Percentiles rank a stretch among this genome's conserved stretches.
phyloP scores from a whole-genome alignment of 768 basidiomycete genomes.

The Dendrothele bispora region DNA sequence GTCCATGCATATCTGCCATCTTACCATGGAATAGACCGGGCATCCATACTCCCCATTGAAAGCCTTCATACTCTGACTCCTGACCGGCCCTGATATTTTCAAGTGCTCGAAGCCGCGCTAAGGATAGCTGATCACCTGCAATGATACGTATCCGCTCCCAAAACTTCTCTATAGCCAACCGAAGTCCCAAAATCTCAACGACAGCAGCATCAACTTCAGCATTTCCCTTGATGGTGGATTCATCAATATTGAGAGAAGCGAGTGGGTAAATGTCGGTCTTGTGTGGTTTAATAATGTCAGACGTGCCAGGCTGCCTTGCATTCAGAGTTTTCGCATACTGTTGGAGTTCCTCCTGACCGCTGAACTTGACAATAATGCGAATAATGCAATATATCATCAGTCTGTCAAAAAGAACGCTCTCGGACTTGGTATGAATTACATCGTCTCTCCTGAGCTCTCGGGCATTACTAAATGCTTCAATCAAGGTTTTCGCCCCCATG shows the following conservation, averaged over 20 bases:
- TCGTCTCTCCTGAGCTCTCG: slow-evolving; percentile 21
- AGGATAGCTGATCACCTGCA: slow-evolving; percentile 37
- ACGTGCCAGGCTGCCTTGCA: slow-evolving; percentile 14
- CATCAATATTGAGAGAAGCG: slow-evolving; percentile 35
- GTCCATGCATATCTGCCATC: slow-evolving; percentile 29
- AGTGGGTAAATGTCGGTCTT: slow-evolving; percentile 28
- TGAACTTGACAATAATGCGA: slow-evolving; percentile 28
- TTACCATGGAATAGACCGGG: slow-evolving; percentile 39
- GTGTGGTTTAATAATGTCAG: slow-evolving; percentile 26
- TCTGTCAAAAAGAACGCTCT: slow-evolving; percentile 12
- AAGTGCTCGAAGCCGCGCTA: slow-evolving; percentile 31
- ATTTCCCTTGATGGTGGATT: slow-evolving; percentile 34
- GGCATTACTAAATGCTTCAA: slow-evolving; percentile 19
- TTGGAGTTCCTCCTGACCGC: slow-evolving; percentile 27
- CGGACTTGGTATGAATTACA: slow-evolving; percentile 22
- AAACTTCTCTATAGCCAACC: slow-evolving; percentile 9
- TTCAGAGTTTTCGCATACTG: slow-evolving; percentile 20
- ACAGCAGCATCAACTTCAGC: slow-evolving; percentile 30
- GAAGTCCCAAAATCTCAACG: slow-evolving; percentile 22
- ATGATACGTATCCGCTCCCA: slow-evolving; percentile 11
- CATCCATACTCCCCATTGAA: slow-evolving; percentile 22
- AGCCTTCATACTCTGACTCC: slow-evolving; percentile 21
- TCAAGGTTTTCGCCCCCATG: slow-evolving; percentile 20
- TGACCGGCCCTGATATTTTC: slow-evolving; percentile 30
- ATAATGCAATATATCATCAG: slow-evolving; percentile 25